Evolutionary conservation across 495 filamentous ascomycete species (phyloP).

Genomic region (Talaromyces liani): DNA sequence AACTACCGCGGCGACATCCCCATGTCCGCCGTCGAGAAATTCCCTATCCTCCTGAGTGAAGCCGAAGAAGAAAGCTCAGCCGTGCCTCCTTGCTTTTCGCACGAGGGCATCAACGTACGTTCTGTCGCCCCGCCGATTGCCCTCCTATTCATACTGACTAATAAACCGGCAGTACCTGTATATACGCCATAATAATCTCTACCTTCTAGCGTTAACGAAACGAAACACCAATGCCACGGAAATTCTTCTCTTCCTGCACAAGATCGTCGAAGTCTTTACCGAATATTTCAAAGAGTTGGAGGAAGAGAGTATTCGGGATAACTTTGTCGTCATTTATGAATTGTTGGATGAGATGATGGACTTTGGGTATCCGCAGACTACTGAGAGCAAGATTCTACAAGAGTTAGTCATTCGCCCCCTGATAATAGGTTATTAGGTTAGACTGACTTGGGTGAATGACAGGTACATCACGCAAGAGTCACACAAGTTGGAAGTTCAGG

Average conservation of each 20-base stretch:
- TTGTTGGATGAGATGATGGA: slow-evolving; percentile 99
- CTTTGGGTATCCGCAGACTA: slow-evolving; percentile 98
- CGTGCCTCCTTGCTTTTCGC: slow-evolving; percentile 95
- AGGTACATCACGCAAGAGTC: slow-evolving; percentile 99
- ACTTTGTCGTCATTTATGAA: slow-evolving; percentile 99
- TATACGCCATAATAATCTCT: slow-evolving; percentile 99
- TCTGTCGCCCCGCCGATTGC: not conserved
- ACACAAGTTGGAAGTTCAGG: slow-evolving; percentile 96
- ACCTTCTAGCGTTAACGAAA: slow-evolving; percentile 96
- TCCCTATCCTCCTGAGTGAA: slow-evolving; percentile 92
- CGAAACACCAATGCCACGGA: slow-evolving; percentile 98
- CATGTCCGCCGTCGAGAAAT: slow-evolving; percentile 99
- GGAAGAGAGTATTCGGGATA: slow-evolving; percentile 98
- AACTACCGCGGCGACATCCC: slow-evolving; percentile 99
- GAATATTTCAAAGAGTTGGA: slow-evolving; percentile 99
- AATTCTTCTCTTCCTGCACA: slow-evolving; percentile 96
- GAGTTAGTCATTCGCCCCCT: slow-evolving; percentile 45
- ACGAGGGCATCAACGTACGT: slow-evolving; percentile 95
- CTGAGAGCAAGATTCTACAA: slow-evolving; percentile 97
- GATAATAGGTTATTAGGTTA: not conserved
- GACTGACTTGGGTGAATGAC: not conserved
- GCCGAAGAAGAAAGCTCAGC: slow-evolving; percentile 99
- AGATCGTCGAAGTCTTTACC: slow-evolving; percentile 97
- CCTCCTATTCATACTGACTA: not conserved
- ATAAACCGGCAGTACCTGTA: slow-evolving; percentile 77